Conservation (phyloP, 805 yeast species). For the Wickerhamomyces bovis region DNA sequence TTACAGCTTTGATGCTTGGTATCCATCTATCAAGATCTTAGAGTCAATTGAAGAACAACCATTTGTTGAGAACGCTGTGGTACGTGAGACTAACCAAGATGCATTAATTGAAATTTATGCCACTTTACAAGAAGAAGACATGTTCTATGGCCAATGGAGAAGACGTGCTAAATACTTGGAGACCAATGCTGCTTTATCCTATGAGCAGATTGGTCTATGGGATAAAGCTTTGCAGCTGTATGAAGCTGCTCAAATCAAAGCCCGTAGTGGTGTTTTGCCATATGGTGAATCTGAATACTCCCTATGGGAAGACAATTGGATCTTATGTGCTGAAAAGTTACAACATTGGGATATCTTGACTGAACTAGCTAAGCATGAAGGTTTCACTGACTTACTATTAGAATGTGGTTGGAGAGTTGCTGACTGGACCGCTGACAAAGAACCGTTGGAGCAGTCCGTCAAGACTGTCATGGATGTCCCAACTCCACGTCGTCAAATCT, state of each 20-base stretch:
- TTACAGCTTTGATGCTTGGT: slow-evolving; percentile 84
- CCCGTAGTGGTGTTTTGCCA: slow-evolving; percentile 91
- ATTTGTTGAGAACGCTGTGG: slow-evolving; percentile 60
- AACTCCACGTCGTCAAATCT: slow-evolving; percentile 92
- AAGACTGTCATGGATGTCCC: slow-evolving; percentile 98
- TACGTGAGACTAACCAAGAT: slow-evolving; percentile 81
- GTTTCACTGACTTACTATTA: slow-evolving; percentile 87
- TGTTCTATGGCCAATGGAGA: slow-evolving; percentile 98
- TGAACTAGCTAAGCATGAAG: slow-evolving; percentile 95
- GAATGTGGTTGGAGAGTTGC: slow-evolving; percentile 99
- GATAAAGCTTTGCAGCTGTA: slow-evolving; percentile 89
- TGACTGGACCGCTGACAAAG: slow-evolving; percentile 94
- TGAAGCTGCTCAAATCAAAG: slow-evolving; percentile 95
- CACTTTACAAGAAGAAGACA: slow-evolving; percentile 85
- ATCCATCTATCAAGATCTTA: slow-evolving; percentile 75
- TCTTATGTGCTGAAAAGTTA: slow-evolving; percentile 89
- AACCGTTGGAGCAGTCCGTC: slow-evolving; percentile 89
- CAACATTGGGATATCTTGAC: slow-evolving; percentile 98
- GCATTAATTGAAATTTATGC: slow-evolving; percentile 88
- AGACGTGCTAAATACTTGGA: slow-evolving; percentile 91
- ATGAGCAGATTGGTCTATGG: slow-evolving; percentile 94
- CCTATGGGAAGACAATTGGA: slow-evolving; percentile 99
- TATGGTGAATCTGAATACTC: slow-evolving; percentile 93
- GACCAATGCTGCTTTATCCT: slow-evolving; percentile 87
- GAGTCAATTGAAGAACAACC: slow-evolving; percentile 64